Base-by-base conservation (phyloP, 2,329 filamentous ascomycete genomes). In the Neurospora sp. region DNA sequence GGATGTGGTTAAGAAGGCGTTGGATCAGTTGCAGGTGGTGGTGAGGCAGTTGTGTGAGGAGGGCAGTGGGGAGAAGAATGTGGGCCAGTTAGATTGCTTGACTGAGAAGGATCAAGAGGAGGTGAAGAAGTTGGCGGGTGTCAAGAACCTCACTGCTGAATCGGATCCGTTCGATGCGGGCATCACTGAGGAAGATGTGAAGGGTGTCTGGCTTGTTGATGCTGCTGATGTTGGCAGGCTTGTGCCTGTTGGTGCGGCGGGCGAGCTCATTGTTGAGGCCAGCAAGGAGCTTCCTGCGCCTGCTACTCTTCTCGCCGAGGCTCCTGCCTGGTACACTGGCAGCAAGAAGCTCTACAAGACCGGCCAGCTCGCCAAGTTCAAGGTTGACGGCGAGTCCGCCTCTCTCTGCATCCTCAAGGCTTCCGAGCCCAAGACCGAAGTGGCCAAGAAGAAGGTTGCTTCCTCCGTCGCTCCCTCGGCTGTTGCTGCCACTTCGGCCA, bases 11-110 rank as follows among this genome's bases (percentile, higher is more conserved):
- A 80, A 88, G 74, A 80, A 82, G 39, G 84, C 85, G 3, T 79
- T 89, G 28, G 76, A 80, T 1, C 84, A 87, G 68, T 81, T 90
- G 28, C 83, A 83, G 40, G 79, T 80, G 3, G 82, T 86, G n/a
- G 82, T 83, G 0, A 81, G 82, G 58, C 78, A 84, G 28, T 80
- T 91, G 33, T 84, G 84, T 66, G 78, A 80, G 68, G 76, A 79
- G 40, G 69, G 70, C 3, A 62, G 66, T 28, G 76, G 76, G 1
- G 76, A 77, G 11, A 74, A 73, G 4, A 75, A 73, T 11, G 74
- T 84, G 15, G 74, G 77, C 8, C 76, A 81, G 8, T 72, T 84
- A 38, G 71, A 77, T 13, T 73, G 79, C 11, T 73, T 83, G 17
- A 76, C 77, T 0, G 72, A 78, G 0, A 75, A 77, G 0, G 82